These are phyloP conservation scores for Russula earlei DNA, from an alignment of 768 basidiomycete genomes.

Conservation along the genomic window DNA sequence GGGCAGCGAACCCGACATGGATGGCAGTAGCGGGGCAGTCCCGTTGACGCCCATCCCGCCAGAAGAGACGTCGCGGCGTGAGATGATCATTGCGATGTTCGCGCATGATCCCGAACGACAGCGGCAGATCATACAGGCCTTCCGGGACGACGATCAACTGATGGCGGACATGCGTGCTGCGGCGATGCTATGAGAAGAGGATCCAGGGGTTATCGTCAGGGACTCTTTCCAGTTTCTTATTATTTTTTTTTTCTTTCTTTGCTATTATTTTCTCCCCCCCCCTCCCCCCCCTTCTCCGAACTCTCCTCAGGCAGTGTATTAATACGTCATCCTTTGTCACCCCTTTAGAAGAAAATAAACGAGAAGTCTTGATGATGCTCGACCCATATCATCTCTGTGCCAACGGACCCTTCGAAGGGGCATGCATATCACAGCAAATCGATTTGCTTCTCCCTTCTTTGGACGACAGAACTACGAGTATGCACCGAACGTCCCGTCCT, in stretches of 20 bases:
- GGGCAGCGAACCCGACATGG: conserved; percentile 1
- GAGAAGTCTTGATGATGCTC: no score
- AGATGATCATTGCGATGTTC: conserved; percentile 34
- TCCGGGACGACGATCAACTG: conserved; percentile 47
- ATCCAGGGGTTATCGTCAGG: neutral
- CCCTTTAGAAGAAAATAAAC: no score
- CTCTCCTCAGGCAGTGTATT: neutral
- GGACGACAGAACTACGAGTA: no score
- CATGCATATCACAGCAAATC: no score
- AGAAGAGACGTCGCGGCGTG: conserved; percentile 24
- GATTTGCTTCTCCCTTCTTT: no score
- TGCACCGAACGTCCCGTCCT: no score
- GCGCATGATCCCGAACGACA: conserved; percentile 35
- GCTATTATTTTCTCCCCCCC: neutral
- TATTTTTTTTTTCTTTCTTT: neutral
- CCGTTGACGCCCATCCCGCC: conserved; percentile 1
- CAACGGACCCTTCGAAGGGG: no score
- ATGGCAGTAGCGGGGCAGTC: conserved; percentile 8
- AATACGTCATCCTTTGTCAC: no score
- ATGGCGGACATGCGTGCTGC: conserved; percentile 53
- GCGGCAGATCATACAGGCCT: conserved; percentile 35
- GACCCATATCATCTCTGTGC: neutral
- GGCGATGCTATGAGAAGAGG: conserved; percentile 42
- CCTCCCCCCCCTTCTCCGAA: neutral
- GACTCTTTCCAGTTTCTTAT: neutral